Evolutionary conservation across 1,139 yeast species (phyloP).

Genomic region (Hemisphaericaspora lyxosophila): DNA sequence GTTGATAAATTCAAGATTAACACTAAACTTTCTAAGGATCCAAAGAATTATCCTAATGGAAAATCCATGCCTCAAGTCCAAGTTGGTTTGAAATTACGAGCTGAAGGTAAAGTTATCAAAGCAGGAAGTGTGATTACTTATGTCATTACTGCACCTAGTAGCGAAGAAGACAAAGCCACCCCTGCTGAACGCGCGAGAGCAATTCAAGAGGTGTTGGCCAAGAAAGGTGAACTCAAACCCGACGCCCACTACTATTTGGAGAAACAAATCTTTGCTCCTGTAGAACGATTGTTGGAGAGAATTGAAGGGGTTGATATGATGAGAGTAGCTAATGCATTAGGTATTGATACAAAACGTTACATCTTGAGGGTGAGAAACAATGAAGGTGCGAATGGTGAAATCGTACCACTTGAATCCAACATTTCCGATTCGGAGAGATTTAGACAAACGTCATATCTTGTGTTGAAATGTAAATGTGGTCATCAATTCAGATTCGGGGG

Average conservation of each 20-base stretch:
- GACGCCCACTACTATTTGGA: conserved; percentile 81
- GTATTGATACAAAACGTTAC: conserved; percentile 71
- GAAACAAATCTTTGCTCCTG: conserved; percentile 88
- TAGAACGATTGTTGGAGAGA: conserved; percentile 80
- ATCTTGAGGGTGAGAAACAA: conserved; percentile 46
- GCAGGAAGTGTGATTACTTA: conserved; percentile 91
- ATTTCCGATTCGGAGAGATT: conserved; percentile 83
- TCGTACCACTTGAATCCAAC: conserved; percentile 79
- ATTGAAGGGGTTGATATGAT: conserved; percentile 86
- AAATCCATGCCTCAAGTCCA: conserved; percentile 90
- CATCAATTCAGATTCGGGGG: conserved; percentile 70
- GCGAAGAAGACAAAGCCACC: conserved; percentile 35
- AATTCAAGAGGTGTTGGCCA: conserved; percentile 63
- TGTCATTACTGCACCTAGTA: conserved; percentile 56
- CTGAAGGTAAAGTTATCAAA: conserved; percentile 78
- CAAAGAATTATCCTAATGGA: conserved; percentile 70
- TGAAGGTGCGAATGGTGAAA: conserved; percentile 41
- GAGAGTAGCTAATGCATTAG: conserved; percentile 73
- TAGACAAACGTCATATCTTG: conserved; percentile 57
- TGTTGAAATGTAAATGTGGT: conserved; percentile 65
- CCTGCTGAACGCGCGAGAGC: conserved; percentile 82
- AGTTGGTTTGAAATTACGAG: conserved; percentile 79
- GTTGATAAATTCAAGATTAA: conserved; percentile 69
- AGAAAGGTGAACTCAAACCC: conserved; percentile 53
- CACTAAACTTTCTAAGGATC: conserved; percentile 76